Conservation (phyloP, 2,329 filamentous ascomycete genomes). For the Massarina eburnea region DNA sequence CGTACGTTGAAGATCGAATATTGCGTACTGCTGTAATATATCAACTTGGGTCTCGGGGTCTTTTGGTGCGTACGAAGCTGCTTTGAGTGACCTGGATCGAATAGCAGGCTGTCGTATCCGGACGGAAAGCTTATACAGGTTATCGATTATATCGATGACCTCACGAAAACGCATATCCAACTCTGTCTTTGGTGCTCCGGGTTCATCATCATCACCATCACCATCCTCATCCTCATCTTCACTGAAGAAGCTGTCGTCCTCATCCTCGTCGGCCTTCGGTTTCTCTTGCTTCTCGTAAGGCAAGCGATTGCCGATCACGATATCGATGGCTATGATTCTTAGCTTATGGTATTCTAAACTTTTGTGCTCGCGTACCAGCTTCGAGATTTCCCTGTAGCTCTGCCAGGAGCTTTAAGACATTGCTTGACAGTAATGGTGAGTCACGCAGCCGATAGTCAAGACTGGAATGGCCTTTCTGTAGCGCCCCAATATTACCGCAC, state of each 20-base stretch:
- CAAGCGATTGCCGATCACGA: conserved; percentile 31
- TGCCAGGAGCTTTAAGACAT: conserved; percentile 35
- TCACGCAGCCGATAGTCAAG: conserved; percentile 42
- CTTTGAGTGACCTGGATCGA: conserved; percentile 37
- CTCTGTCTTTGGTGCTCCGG: conserved; percentile 27
- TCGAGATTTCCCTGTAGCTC: conserved; percentile 36
- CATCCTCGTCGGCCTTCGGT: conserved; percentile 20
- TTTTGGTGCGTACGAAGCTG: conserved; percentile 36
- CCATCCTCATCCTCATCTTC: conserved; percentile 31
- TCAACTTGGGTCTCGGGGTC: conserved; percentile 41
- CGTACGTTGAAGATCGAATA: conserved; percentile 31
- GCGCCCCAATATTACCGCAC: conserved; percentile 38
- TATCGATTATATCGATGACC: conserved; percentile 41
- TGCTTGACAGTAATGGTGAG: conserved; percentile 35
- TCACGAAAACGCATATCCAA: conserved; percentile 39
- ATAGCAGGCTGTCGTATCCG: conserved; percentile 40
- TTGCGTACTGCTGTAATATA: conserved; percentile 33
- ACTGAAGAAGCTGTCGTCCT: conserved; percentile 30
- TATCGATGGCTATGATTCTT: conserved; percentile 17
- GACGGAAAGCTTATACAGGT: conserved; percentile 42
- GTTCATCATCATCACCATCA: no score
- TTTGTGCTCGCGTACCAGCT: conserved; percentile 11
- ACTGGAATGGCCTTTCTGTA: conserved; percentile 41
- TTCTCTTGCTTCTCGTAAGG: conserved; percentile 36
- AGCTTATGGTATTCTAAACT: conserved; percentile 1